Base-by-base conservation (phyloP, 2,329 filamentous ascomycete species). In the Knoxdaviesia proteae region DNA sequence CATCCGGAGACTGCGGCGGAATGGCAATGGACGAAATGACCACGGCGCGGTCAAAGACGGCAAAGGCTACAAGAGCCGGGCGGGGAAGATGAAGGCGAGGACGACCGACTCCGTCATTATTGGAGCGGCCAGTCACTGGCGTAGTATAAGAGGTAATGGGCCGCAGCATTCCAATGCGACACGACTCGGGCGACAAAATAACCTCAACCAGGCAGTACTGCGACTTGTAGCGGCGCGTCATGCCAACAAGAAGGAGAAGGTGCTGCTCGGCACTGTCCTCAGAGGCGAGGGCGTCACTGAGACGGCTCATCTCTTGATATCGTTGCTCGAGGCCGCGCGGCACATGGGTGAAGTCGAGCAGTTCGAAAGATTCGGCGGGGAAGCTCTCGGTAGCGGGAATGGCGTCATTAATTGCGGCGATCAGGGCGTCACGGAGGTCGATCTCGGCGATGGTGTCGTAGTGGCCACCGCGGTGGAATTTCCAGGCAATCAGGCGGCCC, bases 401-500 rank as follows among this genome's bases (percentile, higher is more conserved):
- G 7, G 67, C 59, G 36, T 69, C 61, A 42, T 71, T 69, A 11
- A 93, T 61, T 33, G 76, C 73, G 2, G 65, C 58, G 10, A 78
- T 55, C 34, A 94, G 67, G 4, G 69, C 59, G 29, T 77, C 73
- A 44, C 76, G 73, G 45, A 77, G 65, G 55, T 93, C 81, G 29
- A 77, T 65, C 47, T 88, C 83, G 31, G 71, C 70, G 39, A 80
- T 71, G 40, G 84, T 68, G 38, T 81, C 75, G 53, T 86, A 78
- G 49, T 87, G 83, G 34, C 87, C 87, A 47, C 82, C 83, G 57
- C 88, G 84, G 53, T 88, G 84, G 38, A 94, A 69, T 53, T 80
- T 82, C 90, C 90, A 98, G 6, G 79, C 70, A 51, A 92, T 80
- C 31, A 98, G 62, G 45, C 77, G 71, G 32, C 82, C 88, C 51